A percentile compares a stretch with the other conserved stretches of the same genome.
Conservation (phyloP, 192 early-diverging fungal species). For the Backusella morwellensis region DNA sequence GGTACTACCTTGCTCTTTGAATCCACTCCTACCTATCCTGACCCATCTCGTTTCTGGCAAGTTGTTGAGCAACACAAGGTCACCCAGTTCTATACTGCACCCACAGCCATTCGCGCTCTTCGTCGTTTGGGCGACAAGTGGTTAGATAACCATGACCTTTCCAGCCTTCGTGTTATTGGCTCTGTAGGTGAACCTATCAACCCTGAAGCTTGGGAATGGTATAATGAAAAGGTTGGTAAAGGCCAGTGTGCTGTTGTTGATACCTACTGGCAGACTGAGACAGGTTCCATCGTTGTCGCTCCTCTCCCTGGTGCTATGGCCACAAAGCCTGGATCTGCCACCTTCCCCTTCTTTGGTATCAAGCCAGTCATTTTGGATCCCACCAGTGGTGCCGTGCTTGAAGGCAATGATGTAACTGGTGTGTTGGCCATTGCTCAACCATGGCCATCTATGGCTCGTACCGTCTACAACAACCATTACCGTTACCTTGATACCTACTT, state of each 20-base stretch:
- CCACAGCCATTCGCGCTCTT: conserved; percentile 96
- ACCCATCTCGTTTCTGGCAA: conserved; percentile 76
- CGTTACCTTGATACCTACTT: conserved; percentile 94
- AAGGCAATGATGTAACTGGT: conserved; percentile 86
- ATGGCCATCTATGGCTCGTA: conserved; percentile 92
- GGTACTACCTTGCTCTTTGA: conserved; percentile 94
- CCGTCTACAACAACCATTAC: conserved; percentile 88
- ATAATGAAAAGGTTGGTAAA: conserved; percentile 87
- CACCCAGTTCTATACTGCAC: conserved; percentile 98
- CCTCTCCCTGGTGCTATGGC: conserved; percentile 87
- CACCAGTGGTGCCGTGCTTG: conserved; percentile 69
- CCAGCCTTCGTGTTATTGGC: conserved; percentile 85
- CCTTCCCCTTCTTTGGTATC: conserved; percentile 96
- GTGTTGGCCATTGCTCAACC: conserved; percentile 85
- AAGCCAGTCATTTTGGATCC: conserved; percentile 86
- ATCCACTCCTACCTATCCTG: conserved; percentile 90
- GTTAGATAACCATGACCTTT: conserved; percentile 78
- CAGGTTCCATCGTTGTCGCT: conserved; percentile 88
- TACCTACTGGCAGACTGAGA: conserved; percentile 96
- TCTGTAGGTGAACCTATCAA: conserved; percentile 98
- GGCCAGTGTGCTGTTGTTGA: conserved; percentile 91
- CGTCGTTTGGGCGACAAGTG: conserved; percentile 79
- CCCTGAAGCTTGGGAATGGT: conserved; percentile 98
- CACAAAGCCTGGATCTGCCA: conserved; percentile 95
- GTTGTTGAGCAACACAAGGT: conserved; percentile 87